Evolutionary conservation across 2,329 filamentous ascomycete species (phyloP).

Genomic region (Colletotrichum gloeosporioides): DNA sequence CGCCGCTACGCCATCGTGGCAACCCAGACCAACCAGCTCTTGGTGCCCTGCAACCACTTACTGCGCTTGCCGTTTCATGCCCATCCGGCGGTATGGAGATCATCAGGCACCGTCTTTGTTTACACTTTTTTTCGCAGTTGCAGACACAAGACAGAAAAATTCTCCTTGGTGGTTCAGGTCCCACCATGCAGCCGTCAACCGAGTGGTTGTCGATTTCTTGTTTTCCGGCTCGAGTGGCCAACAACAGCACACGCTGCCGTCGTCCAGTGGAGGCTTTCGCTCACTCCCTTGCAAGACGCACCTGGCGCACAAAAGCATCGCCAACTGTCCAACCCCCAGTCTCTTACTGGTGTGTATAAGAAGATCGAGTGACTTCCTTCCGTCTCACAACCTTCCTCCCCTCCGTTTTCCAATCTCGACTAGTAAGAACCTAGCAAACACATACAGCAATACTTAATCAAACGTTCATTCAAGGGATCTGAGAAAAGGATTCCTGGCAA

Average conservation of each 20-base stretch:
- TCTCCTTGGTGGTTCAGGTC: neutral
- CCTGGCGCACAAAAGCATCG: conserved; percentile 19
- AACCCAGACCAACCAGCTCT: neutral
- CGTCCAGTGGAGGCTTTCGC: conserved; percentile 4
- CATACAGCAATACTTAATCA: neutral
- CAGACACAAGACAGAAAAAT: neutral
- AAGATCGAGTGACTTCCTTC: conserved; percentile 17
- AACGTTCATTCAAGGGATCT: conserved; percentile 9
- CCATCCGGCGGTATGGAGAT: neutral
- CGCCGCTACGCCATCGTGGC: neutral
- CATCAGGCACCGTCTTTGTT: conserved; percentile 11
- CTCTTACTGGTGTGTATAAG: conserved; percentile 4
- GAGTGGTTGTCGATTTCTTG: conserved; percentile 10
- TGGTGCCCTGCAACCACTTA: neutral
- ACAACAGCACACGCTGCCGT: conserved; percentile 5
- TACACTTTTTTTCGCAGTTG: neutral
- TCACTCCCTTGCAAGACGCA: neutral
- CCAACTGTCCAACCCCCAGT: conserved; percentile 5
- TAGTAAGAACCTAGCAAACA: neutral
- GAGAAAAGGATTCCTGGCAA: neutral
- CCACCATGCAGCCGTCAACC: neutral
- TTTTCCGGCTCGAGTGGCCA: conserved; percentile 11
- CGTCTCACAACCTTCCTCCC: neutral
- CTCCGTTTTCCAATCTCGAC: neutral
- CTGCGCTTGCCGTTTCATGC: neutral